Evolutionary conservation across 2,329 filamentous ascomycete genomes (phyloP).

Genomic region (Penicillium freii): DNA sequence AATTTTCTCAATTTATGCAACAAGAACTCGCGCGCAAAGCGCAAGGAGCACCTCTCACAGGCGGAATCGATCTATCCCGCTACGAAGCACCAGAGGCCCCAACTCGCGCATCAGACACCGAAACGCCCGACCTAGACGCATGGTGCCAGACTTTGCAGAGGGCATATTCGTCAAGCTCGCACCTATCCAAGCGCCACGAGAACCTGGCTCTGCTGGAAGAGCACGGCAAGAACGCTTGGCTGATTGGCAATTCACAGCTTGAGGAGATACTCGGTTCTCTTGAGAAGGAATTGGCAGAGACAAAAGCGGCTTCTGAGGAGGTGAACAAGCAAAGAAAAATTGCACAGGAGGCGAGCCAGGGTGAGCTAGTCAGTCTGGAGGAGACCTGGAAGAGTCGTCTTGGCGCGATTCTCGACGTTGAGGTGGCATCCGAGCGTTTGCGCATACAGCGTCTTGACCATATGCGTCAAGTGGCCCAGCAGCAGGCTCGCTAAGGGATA

Average conservation of each 20-base stretch:
- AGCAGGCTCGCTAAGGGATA: constrained; percentile 29
- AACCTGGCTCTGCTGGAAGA: constrained; percentile 73
- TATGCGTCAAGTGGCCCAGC: constrained; percentile 45
- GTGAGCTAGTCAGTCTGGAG: constrained; percentile 71
- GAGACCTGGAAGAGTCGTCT: constrained; percentile 77
- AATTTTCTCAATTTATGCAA: constrained; percentile 65
- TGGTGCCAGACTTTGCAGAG: constrained; percentile 54
- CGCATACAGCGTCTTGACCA: constrained; percentile 65
- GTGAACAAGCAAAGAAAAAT: constrained; percentile 68
- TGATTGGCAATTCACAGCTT: constrained; percentile 76
- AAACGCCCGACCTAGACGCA: constrained; percentile 38
- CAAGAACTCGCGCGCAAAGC: constrained; percentile 68
- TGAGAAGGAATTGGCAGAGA: constrained; percentile 70
- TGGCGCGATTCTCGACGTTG: constrained; percentile 77
- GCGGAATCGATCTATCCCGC: constrained; percentile 70
- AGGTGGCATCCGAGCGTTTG: constrained; percentile 76
- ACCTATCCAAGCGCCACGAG: constrained; percentile 55
- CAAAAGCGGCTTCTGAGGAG: constrained; percentile 67
- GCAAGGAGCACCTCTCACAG: constrained; percentile 56
- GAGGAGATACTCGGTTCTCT: constrained; percentile 68
- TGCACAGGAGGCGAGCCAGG: constrained; percentile 67
- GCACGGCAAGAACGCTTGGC: constrained; percentile 87
- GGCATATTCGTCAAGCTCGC: constrained; percentile 59
- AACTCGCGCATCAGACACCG: constrained; percentile 38
- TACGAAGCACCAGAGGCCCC: constrained; percentile 75